Evolutionary conservation across 169 alveolate species (phyloP).

Genomic region (Blepharisma undulans): DNA sequence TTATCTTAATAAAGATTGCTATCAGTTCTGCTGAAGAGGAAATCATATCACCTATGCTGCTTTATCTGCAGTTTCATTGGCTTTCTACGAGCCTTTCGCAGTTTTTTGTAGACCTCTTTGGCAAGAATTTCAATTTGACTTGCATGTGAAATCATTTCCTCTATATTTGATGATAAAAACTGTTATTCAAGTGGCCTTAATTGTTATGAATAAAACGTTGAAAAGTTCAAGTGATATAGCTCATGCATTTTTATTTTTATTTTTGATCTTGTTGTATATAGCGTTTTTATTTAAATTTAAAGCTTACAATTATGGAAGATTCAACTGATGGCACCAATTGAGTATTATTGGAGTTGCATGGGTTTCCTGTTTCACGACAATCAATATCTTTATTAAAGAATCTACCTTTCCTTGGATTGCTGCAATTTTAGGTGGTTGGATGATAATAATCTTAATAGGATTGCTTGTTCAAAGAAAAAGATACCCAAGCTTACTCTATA

Average conservation of each 20-base stretch:
- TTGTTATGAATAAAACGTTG: neutral
- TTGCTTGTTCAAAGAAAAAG: neutral
- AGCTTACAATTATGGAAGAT: neutral
- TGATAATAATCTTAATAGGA: neutral
- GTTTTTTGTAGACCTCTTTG: neutral
- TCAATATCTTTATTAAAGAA: neutral
- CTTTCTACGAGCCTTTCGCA: neutral
- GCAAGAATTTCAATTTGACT: neutral
- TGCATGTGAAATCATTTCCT: neutral
- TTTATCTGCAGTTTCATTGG: neutral
- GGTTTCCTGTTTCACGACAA: neutral
- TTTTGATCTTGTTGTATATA: neutral
- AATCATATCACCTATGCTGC: neutral
- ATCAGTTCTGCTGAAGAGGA: conserved; percentile 6
- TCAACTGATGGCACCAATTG: neutral
- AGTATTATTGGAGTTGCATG: neutral
- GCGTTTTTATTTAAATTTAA: neutral
- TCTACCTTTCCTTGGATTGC: neutral
- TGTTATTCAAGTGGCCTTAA: neutral
- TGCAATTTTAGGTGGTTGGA: neutral
- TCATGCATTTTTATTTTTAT: too few species aligned
- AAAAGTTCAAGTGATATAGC: neutral
- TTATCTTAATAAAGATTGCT: conserved; percentile 11
- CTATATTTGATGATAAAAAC: neutral
- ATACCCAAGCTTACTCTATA: neutral